Percentiles rank a stretch among this genome's conserved stretches.
Conservation (phyloP, 2,329 filamentous ascomycete genomes). For the Fusarium mundagurra region DNA sequence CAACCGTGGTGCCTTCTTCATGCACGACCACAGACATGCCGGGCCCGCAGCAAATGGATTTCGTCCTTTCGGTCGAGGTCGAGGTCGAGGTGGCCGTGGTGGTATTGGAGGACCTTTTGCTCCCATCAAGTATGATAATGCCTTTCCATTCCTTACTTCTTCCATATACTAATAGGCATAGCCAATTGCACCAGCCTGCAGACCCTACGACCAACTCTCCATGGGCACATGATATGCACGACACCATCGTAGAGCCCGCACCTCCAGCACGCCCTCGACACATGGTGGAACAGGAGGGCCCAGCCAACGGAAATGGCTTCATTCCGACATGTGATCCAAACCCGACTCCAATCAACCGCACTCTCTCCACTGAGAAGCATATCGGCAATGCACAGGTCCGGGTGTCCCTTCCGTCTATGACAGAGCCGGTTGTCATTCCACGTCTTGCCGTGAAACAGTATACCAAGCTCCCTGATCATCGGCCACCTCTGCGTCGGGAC, state of each 20-base stretch:
- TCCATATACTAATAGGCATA: conserved; percentile 43
- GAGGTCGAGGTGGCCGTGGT: conserved; percentile 70
- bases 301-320: conserved; percentile 63
- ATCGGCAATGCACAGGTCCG: conserved; percentile 88
- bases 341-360: conserved; percentile 74
- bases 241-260: conserved; percentile 65
- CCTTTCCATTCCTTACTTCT: not conserved
- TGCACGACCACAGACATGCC: conserved; percentile 90
- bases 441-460: conserved; percentile 88
- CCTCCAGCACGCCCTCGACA: conserved; percentile 55
- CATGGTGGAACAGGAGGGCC: conserved; percentile 57
- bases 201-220: conserved; percentile 76
- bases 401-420: conserved; percentile 81
- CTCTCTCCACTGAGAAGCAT: conserved; percentile 83
- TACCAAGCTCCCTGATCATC: conserved; percentile 92
- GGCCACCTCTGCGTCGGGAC: conserved; percentile 91
- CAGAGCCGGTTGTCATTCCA: conserved; percentile 74
- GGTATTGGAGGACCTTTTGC: conserved; percentile 66
- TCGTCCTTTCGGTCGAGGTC: conserved; percentile 73
- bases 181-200: conserved; percentile 55
- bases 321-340: conserved; percentile 68
- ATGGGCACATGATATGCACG: conserved; percentile 97
- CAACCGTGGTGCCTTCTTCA: conserved; percentile 93
- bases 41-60: conserved; percentile 83
- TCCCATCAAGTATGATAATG: conserved; percentile 69